phyloP scores from a whole-genome alignment of 805 yeast species.

The Starmerella bombi region DNA sequence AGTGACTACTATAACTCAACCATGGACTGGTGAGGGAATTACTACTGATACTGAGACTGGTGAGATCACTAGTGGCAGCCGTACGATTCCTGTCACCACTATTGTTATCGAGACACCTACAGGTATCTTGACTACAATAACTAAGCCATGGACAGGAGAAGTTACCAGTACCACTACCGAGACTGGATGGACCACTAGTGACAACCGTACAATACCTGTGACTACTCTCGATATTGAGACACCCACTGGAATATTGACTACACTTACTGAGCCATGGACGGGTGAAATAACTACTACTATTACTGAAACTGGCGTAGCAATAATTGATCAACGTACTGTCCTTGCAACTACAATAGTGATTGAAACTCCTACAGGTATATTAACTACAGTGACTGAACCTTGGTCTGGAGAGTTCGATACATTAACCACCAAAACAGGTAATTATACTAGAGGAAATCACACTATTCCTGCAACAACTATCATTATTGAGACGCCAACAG shows the following conservation, averaged over 20 bases:
- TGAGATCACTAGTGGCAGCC: neutral
- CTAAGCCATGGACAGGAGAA: neutral
- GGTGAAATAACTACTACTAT: neutral
- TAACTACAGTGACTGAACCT: no score
- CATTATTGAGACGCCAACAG: no score
- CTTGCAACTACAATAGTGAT: no score
- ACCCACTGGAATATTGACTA: neutral
- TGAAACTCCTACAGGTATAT: no score
- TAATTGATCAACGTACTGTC: no score
- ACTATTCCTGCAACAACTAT: no score
- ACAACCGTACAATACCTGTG: neutral
- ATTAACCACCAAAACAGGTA: no score
- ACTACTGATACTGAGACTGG: neutral
- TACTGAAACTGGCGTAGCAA: no score
- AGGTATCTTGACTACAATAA: neutral
- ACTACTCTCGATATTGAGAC: neutral
- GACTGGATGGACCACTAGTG: neutral
- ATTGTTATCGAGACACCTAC: neutral
- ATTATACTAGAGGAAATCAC: no score
- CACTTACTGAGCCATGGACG: slow-evolving; percentile 1
- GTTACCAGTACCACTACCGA: neutral
- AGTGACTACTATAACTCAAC: no score
- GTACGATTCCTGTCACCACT: neutral
- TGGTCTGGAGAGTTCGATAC: no score
- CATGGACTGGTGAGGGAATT: neutral